Percentiles rank a stretch among this genome's conserved stretches.
Conservation (phyloP, 805 yeast species). For the Saccharomycopsis vini region DNA sequence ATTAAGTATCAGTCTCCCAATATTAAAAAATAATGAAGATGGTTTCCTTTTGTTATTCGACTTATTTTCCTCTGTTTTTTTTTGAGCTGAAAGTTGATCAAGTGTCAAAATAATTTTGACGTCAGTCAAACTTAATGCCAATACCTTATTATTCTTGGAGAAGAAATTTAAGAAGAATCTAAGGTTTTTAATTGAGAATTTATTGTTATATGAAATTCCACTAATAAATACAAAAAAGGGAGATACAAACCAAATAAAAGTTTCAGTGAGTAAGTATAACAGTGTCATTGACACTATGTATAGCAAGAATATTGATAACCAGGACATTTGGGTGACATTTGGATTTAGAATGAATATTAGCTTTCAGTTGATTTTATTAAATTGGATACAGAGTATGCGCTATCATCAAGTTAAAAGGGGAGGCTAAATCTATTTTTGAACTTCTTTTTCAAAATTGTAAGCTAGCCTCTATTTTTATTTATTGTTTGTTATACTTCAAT, state of each 20-base stretch:
- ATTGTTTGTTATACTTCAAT: no score
- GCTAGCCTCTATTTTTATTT: no score
- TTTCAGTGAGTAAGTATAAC: conserved; percentile 6
- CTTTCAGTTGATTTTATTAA: no score
- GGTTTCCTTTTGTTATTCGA: neutral
- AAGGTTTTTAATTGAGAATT: neutral
- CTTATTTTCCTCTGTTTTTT: neutral
- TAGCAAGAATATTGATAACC: no score
- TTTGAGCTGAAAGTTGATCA: neutral
- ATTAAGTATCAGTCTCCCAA: conserved; percentile 14
- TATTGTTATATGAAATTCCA: neutral
- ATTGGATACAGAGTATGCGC: no score
- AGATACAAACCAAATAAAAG: conserved; percentile 4
- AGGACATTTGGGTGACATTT: no score
- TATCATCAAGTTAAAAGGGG: no score
- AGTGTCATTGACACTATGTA: no score
- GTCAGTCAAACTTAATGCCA: conserved; percentile 3
- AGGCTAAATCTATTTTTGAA: no score
- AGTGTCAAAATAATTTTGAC: neutral
- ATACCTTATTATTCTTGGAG: conserved; percentile 4
- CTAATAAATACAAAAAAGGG: conserved; percentile 5
- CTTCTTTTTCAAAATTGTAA: no score
- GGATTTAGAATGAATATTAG: no score
- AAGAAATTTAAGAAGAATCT: conserved; percentile 10
- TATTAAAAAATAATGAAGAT: no score